These are phyloP conservation scores for Drechslerella stenobrocha DNA, from an alignment of 2,329 filamentous ascomycete genomes.

Conservation along the genomic window DNA sequence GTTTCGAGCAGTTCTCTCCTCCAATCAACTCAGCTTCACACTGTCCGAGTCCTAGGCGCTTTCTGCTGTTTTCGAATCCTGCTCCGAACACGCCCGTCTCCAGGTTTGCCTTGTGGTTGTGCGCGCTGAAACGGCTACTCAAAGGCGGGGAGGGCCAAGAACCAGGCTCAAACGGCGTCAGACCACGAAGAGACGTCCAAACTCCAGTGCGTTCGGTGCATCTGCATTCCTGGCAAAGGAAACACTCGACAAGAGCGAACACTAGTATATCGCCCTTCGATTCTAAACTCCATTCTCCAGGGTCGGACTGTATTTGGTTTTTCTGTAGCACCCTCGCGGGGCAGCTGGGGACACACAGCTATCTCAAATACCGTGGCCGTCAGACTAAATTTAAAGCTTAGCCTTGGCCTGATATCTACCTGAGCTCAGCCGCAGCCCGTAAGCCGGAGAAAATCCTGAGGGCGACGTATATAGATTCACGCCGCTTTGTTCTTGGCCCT, in stretches of 20 bases:
- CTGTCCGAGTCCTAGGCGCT: not conserved
- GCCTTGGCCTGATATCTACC: constrained; percentile 45
- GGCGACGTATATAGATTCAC: constrained; percentile 25
- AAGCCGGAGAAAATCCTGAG: constrained; percentile 19
- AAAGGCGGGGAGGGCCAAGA: not conserved
- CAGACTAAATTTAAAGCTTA: constrained; percentile 2
- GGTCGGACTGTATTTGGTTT: not conserved
- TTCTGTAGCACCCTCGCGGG: not conserved
- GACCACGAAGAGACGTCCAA: constrained; percentile 6
- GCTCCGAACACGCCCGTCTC: too few relatives aligned
- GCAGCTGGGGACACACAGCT: constrained; percentile 14
- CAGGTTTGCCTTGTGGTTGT: not conserved
- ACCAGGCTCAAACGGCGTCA: constrained; percentile 4
- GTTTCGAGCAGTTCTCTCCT: constrained; percentile 4
- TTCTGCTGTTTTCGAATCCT: not conserved
- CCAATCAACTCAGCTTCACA: constrained; percentile 5
- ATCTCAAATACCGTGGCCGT: constrained; percentile 44
- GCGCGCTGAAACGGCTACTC: not conserved
- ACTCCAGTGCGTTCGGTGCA: too few relatives aligned
- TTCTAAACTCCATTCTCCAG: not conserved
- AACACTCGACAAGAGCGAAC: too few relatives aligned
- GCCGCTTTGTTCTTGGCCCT: constrained; percentile 17
- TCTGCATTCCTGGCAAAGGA: too few relatives aligned
- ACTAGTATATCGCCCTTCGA: too few relatives aligned
- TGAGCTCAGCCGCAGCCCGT: constrained; percentile 45